Base-by-base conservation (phyloP, 495 filamentous ascomycete genomes). In the Tuber indicum region DNA sequence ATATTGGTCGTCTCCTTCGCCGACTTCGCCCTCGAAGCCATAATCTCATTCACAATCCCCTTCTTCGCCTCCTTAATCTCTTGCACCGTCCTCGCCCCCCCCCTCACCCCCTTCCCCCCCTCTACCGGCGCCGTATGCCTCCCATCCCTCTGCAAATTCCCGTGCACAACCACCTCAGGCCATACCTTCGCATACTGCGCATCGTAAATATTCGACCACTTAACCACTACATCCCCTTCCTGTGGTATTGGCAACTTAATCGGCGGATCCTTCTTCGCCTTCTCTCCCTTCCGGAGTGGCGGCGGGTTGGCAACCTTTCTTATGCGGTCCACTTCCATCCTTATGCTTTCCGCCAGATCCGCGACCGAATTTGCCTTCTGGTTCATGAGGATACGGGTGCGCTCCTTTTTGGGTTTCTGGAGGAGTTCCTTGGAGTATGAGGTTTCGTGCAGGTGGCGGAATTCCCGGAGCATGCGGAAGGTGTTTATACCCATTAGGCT, bases 301-400 rank as follows among this genome's bases (percentile, higher is more conserved):
- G 72, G 70, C 69, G 86, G 81, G 43, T 82, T 79, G 41, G 85
- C 85, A 81, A 85, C 73, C 62, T 69, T 82, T 84, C 77, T 75
- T 77, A 79, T 17, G 80, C 75, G 78, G 41, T 79, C 74, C 42
- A 84, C 82, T 49, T 86, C 85, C 77, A 89, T 90, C 8, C 80
- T 84, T 71, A 98, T 86, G 16, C 96, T 91, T 41, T 90, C 90
- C 1, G 96, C 93, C 41, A 98, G 85, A 84, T 99, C 96, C 43
- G 96, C 96, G 32, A 97, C 87, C 17, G 87, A 88, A 83, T 94
- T 97, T n/a, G 92, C 92, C 84, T 91, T 93, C 87, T 97, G 93
- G 86, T 97, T 87, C 91, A 93, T 94, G 44, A 98, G 84, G 71
- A 84, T 87, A 41, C 86, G 83, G 17, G 89, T 92, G 46, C 92